A percentile compares a stretch with the other conserved stretches of the same genome.
Conservation (phyloP, 768 basidiomycete species). For the Podaxis mareebaensis region DNA sequence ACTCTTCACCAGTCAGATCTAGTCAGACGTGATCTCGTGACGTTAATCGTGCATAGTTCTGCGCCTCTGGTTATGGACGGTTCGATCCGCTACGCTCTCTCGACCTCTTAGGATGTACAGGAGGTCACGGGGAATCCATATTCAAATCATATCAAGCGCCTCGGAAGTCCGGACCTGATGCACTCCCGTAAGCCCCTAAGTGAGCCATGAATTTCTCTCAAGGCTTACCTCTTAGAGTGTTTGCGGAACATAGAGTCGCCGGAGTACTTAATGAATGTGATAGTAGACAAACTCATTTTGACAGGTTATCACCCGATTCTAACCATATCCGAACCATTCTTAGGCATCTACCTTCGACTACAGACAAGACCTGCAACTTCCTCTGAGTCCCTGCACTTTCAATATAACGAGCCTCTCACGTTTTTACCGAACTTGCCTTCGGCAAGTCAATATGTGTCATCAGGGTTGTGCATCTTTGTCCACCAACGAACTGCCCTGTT, state of each 20-base stretch:
- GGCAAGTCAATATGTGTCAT: not conserved
- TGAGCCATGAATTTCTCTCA: not conserved
- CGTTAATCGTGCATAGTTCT: no score
- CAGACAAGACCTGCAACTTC: not conserved
- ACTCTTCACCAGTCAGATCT: not conserved
- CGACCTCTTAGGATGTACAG: not conserved
- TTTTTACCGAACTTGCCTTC: not conserved
- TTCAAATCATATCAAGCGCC: not conserved
- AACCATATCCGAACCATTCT: not conserved
- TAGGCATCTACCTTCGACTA: not conserved
- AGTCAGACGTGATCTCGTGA: not conserved
- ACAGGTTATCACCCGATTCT: not conserved
- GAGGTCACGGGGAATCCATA: not conserved
- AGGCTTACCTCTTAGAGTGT: not conserved
- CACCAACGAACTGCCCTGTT: not conserved
- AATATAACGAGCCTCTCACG: not conserved
- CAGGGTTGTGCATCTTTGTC: not conserved
- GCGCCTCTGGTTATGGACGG: not conserved
- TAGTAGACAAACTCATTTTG: no score
- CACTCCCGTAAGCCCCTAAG: not conserved
- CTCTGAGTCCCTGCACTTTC: not conserved
- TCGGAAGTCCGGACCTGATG: not conserved
- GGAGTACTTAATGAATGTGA: no score
- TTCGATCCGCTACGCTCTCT: not conserved
- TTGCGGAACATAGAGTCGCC: no score